Evolutionary conservation across 1,284 basidiomycete genomes (phyloP).

Genomic region (Boletus smithii): DNA sequence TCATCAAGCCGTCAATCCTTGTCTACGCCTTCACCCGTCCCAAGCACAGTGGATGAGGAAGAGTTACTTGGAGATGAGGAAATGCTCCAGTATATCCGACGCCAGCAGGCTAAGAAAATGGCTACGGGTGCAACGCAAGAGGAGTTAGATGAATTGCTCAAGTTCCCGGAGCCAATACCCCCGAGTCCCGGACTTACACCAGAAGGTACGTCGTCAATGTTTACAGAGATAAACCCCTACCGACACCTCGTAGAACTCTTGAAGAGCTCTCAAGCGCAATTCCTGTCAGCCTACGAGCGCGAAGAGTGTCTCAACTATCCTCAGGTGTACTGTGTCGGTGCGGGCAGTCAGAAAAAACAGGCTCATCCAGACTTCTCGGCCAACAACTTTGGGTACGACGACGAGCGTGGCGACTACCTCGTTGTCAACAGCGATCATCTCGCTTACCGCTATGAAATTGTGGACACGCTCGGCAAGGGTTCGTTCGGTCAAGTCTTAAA

Average conservation of each 20-base stretch:
- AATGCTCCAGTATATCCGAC: conserved; percentile 91
- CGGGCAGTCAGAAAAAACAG: conserved; percentile 75
- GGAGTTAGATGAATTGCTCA: conserved; percentile 85
- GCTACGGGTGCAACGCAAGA: conserved; percentile 80
- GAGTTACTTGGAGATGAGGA: conserved; percentile 92
- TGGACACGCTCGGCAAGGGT: conserved; percentile 92
- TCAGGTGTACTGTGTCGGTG: conserved; percentile 82
- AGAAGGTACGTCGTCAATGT: conserved; percentile 50
- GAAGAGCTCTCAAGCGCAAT: conserved; percentile 56
- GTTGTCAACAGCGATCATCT: conserved; percentile 92
- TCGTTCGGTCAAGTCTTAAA: conserved; percentile 98
- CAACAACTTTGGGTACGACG: conserved; percentile 96
- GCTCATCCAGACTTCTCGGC: conserved; percentile 69
- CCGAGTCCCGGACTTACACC: conserved; percentile 72
- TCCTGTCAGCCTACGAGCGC: conserved; percentile 82
- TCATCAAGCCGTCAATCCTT: conserved; percentile 72
- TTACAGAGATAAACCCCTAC: conserved; percentile 5
- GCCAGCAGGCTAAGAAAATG: conserved; percentile 86
- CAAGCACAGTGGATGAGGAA: conserved; percentile 81
- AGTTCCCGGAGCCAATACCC: conserved; percentile 87
- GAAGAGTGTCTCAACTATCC: conserved; percentile 91
- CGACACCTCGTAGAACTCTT: conserved; percentile 49
- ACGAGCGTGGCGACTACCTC: conserved; percentile 96
- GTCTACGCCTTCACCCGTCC: conserved; percentile 77
- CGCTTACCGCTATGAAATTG: conserved; percentile 92